Percentiles rank a stretch among this genome's conserved stretches.
Evolutionary conservation across 139 green algal genomes (phyloP).

Genomic region (Pedinophyceae sp.): DNA sequence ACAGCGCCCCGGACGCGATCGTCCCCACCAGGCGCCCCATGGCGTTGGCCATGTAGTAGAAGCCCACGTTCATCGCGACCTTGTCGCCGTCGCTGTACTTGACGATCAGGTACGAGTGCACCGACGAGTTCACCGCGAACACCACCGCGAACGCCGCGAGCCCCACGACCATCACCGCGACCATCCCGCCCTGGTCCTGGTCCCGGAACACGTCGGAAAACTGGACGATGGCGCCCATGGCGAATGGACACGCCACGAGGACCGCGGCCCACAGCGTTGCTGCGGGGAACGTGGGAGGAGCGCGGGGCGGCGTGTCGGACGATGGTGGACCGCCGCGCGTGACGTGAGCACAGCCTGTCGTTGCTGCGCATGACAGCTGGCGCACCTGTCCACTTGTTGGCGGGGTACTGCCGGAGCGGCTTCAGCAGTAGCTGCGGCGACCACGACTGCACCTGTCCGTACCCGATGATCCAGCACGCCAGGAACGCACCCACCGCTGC

Average conservation of each 20-base stretch:
- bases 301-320: neutral
- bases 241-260: conserved; percentile 28
- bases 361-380: too few relatives aligned
- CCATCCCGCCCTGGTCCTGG: conserved; percentile 21
- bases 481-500: conserved; percentile 33
- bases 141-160: conserved; percentile 45
- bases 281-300: conserved; percentile 3
- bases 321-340: neutral
- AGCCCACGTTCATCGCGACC: conserved; percentile 65
- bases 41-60: conserved; percentile 76
- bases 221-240: conserved; percentile 38
- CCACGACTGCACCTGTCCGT: conserved; percentile 61
- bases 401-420: conserved; percentile 50
- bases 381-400: conserved; percentile 64
- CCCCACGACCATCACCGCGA: conserved; percentile 16
- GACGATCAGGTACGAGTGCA: conserved; percentile 76
- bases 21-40: conserved; percentile 57
- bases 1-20: conserved; percentile 52
- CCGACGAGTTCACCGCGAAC: conserved; percentile 67
- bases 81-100: conserved; percentile 12
- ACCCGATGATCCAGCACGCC: conserved; percentile 38
- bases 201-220: conserved; percentile 9
- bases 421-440: conserved; percentile 50
- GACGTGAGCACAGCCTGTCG: too few relatives aligned
- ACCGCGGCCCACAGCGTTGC: conserved; percentile 44